These are phyloP conservation scores for Hygrocybe coccinea DNA, from an alignment of 768 basidiomycete species.

Conservation along the genomic window DNA sequence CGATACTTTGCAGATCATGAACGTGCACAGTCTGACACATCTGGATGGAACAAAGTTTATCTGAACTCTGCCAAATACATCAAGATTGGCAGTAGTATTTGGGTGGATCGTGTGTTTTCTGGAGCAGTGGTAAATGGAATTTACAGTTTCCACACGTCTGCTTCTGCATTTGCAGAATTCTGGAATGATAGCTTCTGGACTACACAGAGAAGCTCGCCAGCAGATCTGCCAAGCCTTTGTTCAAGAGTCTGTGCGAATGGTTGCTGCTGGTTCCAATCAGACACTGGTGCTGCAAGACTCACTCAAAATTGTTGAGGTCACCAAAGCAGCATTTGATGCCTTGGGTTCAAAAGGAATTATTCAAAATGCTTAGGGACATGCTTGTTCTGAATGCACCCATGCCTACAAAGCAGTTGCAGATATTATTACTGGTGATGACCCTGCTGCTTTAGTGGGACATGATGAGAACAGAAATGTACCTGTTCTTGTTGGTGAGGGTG, in stretches of 20 bases:
- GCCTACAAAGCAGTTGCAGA: constrained; percentile 5
- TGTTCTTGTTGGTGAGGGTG: background rate
- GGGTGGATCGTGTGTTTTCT: constrained; percentile 16
- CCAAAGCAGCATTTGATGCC: background rate
- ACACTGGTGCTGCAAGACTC: constrained; percentile 1
- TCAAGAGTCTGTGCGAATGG: too few relatives aligned
- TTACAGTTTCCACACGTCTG: constrained; percentile 20
- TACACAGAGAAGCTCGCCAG: too few relatives aligned
- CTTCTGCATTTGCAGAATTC: too few relatives aligned
- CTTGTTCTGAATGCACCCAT: constrained; percentile 10
- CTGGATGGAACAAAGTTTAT: constrained; percentile 4
- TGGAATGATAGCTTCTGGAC: too few relatives aligned
- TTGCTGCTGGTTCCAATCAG: constrained; percentile 7
- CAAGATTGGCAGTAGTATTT: constrained; percentile 11
- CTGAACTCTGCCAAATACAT: constrained; percentile 11
- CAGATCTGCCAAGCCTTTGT: too few relatives aligned
- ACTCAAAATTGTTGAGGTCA: constrained; percentile 7
- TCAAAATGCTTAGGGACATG: background rate
- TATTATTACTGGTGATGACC: background rate
- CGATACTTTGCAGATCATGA: constrained; percentile 21
- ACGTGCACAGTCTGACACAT: background rate
- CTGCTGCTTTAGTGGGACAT: too few relatives aligned
- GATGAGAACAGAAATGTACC: too few relatives aligned
- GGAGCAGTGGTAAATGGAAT: constrained; percentile 12
- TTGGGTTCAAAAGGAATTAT: constrained; percentile 9